phyloP scores from a whole-genome alignment of 176 grass and related monocot species.

The Phoenix dactylifera region DNA sequence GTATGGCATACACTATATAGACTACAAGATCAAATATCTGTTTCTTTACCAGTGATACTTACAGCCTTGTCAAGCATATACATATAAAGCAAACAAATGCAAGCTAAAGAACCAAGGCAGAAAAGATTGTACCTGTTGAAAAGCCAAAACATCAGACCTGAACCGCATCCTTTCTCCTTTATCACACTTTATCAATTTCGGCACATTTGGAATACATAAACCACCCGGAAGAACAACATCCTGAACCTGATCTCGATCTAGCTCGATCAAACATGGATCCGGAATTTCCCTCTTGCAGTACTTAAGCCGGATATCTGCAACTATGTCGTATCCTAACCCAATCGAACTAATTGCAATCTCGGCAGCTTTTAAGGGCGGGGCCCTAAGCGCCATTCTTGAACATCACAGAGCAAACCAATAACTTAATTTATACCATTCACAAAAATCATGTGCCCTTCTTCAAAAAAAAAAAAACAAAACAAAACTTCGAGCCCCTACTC shows the following conservation, averaged over 20 bases:
- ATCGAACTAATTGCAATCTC: conserved; percentile 60
- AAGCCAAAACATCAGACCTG: conserved; percentile 75
- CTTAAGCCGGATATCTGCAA: conserved; percentile 69
- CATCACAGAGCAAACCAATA: too few relatives aligned
- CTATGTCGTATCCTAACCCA: conserved; percentile 76
- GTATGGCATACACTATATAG: too few relatives aligned
- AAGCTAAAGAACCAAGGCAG: too few relatives aligned
- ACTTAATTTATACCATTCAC: too few relatives aligned
- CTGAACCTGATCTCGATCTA: conserved; percentile 44
- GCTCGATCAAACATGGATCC: conserved; percentile 64
- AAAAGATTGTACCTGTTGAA: conserved; percentile 59
- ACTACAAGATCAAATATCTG: too few relatives aligned
- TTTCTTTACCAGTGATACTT: too few relatives aligned
- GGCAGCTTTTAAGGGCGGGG: conserved; percentile 20
- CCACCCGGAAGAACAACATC: conserved; percentile 67
- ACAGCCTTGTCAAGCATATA: too few relatives aligned
- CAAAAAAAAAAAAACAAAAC: too few relatives aligned
- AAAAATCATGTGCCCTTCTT: too few relatives aligned
- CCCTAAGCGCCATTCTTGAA: conserved; percentile 53
- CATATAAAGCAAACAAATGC: too few relatives aligned
- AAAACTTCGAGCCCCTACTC: too few relatives aligned
- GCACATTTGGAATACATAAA: conserved; percentile 34
- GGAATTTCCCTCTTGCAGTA: conserved; percentile 42
- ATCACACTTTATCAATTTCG: conserved; percentile 77
- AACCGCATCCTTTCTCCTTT: conserved; percentile 81